Evolutionary conservation across 768 basidiomycete species (phyloP).

Genomic region (Lactifluus volemus): DNA sequence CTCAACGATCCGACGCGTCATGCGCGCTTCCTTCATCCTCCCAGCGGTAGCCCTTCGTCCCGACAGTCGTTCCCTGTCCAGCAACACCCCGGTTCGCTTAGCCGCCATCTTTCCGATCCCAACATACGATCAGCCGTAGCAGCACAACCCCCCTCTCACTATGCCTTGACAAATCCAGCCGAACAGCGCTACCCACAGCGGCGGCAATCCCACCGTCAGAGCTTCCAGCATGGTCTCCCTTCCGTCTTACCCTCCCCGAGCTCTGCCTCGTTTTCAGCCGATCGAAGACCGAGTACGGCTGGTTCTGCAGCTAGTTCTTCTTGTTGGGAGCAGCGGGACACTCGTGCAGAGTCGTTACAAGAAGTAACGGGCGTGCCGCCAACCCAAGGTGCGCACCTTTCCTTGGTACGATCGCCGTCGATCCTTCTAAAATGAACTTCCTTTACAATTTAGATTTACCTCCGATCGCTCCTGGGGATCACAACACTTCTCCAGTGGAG

Average conservation of each 20-base stretch:
- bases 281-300: slow-evolving; percentile 13
- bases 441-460: slow-evolving; percentile 11
- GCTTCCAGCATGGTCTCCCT: slow-evolving; percentile 5
- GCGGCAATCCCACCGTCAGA: neutral
- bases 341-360: slow-evolving; percentile 3
- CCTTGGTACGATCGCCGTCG: slow-evolving; percentile 8
- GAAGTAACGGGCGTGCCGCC: slow-evolving; percentile 1
- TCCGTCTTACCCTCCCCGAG: slow-evolving; percentile 6
- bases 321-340: slow-evolving; percentile 10
- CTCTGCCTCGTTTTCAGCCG: slow-evolving; percentile 6
- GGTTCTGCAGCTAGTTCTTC: slow-evolving; percentile 16
- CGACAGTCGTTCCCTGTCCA: slow-evolving; percentile 4
- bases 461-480: slow-evolving; percentile 7
- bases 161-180: neutral
- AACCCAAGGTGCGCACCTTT: slow-evolving; percentile 3
- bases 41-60: slow-evolving; percentile 1
- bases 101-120: slow-evolving; percentile 12
- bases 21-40: slow-evolving; percentile 8
- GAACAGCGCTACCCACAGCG: slow-evolving; percentile 6
- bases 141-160: neutral
- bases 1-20: slow-evolving; percentile 10
- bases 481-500: neutral
- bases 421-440: slow-evolving; percentile 11
- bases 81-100: neutral
- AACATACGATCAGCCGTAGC: slow-evolving; percentile 11